phyloP scores from a whole-genome alignment of 1,284 basidiomycete species.

The Stygiomarasmius scandens region DNA sequence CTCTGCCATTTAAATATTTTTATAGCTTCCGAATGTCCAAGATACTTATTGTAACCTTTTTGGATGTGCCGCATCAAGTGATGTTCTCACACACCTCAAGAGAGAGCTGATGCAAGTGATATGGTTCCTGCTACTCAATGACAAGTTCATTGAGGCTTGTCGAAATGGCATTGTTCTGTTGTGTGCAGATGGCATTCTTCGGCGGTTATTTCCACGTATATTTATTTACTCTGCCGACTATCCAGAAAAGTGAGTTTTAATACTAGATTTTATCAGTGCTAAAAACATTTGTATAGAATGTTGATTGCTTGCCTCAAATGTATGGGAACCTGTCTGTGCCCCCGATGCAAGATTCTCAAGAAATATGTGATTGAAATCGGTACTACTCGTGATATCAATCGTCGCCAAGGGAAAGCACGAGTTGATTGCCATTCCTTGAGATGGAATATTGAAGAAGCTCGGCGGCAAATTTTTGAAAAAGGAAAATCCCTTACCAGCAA shows the following conservation, averaged over 20 bases:
- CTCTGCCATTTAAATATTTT: conserved; percentile 6
- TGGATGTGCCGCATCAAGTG: conserved; percentile 8
- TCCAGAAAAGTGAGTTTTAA: conserved; percentile 37
- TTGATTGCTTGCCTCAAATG: conserved; percentile 30
- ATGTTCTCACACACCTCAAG: conserved; percentile 29
- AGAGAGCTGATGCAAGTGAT: conserved; percentile 37
- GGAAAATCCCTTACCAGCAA: conserved; percentile 13
- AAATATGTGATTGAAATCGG: conserved; percentile 11
- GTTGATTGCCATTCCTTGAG: conserved; percentile 2
- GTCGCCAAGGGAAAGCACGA: neutral
- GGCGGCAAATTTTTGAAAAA: conserved; percentile 24
- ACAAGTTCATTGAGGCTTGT: conserved; percentile 32
- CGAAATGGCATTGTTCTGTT: conserved; percentile 28
- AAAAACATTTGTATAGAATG: conserved; percentile 22
- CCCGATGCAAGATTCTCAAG: conserved; percentile 26
- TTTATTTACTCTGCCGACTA: conserved; percentile 44
- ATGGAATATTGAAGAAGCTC: conserved; percentile 8
- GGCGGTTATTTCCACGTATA: conserved; percentile 33
- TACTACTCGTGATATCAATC: neutral
- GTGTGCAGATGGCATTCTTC: conserved; percentile 33
- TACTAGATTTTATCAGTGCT: neutral
- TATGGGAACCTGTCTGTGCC: conserved; percentile 28
- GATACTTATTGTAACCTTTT: conserved; percentile 10
- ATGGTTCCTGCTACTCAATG: conserved; percentile 27
- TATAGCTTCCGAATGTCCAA: conserved; percentile 26